A percentile compares a stretch with the other conserved stretches of the same genome.
phyloP scores from a whole-genome alignment of 202 grass and related monocot genomes.

The Carex sylvatica region DNA sequence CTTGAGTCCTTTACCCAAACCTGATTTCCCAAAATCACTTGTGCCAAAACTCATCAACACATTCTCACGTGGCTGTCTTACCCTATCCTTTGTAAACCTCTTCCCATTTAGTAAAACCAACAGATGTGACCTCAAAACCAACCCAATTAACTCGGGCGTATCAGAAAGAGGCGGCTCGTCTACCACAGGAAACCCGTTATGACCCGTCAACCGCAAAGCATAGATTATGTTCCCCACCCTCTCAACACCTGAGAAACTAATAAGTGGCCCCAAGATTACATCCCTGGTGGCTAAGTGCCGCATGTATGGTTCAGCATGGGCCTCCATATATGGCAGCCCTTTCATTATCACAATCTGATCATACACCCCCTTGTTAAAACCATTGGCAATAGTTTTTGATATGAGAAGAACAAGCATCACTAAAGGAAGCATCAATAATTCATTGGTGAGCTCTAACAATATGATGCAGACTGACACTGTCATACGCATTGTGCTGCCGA shows the following conservation, averaged over 20 bases:
- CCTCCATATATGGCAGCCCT: conserved; percentile 86
- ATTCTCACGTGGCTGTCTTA: conserved; percentile 43
- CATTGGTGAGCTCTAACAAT: conserved; percentile 90
- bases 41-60: conserved; percentile 48
- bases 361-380: conserved; percentile 89
- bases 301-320: conserved; percentile 94
- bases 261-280: conserved; percentile 78
- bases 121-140: conserved; percentile 81
- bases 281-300: conserved; percentile 71
- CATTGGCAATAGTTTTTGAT: conserved; percentile 88
- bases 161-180: conserved; percentile 77
- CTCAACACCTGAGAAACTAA: conserved; percentile 76
- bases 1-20: conserved; percentile 85
- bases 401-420: conserved; percentile 95
- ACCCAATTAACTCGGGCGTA: conserved; percentile 62
- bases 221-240: conserved; percentile 57
- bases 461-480: conserved; percentile 94
- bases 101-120: conserved; percentile 73
- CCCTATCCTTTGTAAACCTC: conserved; percentile 59
- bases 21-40: conserved; percentile 88
- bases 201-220: conserved; percentile 64
- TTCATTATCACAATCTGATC: conserved; percentile 97
- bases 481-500: conserved; percentile 97
- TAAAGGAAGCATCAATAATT: conserved; percentile 85
- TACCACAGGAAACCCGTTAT: conserved; percentile 86